phyloP scores from a whole-genome alignment of 805 yeast species.

The Nakazawaea populi region DNA sequence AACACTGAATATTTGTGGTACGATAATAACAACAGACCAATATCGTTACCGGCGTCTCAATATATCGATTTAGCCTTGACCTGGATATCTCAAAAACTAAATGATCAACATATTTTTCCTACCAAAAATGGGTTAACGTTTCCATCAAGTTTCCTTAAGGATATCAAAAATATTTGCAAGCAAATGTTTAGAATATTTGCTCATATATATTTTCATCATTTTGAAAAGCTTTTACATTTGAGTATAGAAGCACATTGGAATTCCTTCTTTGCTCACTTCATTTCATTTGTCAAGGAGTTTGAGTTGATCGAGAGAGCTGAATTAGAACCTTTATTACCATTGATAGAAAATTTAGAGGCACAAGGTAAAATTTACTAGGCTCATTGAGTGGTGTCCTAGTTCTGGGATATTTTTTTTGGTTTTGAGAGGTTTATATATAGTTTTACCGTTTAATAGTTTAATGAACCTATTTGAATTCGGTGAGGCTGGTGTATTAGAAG shows the following conservation, averaged over 20 bases:
- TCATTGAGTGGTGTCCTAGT: neutral
- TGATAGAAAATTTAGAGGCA: conserved; percentile 73
- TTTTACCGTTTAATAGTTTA: neutral
- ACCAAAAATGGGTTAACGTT: conserved; percentile 86
- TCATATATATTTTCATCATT: conserved; percentile 90
- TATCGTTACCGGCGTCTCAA: conserved; percentile 85
- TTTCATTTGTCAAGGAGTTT: conserved; percentile 82
- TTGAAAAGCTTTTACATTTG: conserved; percentile 86
- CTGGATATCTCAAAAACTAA: conserved; percentile 84
- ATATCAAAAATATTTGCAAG: conserved; percentile 78
- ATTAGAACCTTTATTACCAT: conserved; percentile 66
- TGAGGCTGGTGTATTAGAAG: too few relatives aligned
- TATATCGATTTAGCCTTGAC: conserved; percentile 88
- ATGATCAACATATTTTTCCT: conserved; percentile 88
- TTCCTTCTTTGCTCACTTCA: conserved; percentile 91
- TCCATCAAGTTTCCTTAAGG: conserved; percentile 78
- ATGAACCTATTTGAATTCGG: neutral
- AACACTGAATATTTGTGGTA: conserved; percentile 89
- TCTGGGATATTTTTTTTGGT: neutral
- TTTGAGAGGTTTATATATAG: neutral
- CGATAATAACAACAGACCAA: conserved; percentile 67
- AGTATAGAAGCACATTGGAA: conserved; percentile 97
- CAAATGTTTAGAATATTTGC: conserved; percentile 97
- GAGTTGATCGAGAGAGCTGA: conserved; percentile 75
- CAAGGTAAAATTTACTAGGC: conserved; percentile 68